Percentiles rank a stretch among this genome's conserved stretches.
These are phyloP conservation scores for Nicotiana tabacum DNA, from an alignment of 257 asterid genomes.

Conservation along the genomic window DNA sequence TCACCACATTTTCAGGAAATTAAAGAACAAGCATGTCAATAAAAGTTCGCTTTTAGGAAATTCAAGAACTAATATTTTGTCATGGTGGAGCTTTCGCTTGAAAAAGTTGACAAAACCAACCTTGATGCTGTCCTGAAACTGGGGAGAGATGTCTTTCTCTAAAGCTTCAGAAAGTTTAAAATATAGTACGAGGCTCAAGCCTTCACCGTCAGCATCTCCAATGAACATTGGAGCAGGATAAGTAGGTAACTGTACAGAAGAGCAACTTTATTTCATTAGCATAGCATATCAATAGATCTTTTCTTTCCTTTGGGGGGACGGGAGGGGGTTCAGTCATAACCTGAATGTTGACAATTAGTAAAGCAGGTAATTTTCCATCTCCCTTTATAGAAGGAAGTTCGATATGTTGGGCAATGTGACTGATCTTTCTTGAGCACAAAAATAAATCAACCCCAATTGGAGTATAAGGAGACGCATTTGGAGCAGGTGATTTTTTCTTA, in stretches of 20 bases:
- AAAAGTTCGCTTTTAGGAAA: background rate
- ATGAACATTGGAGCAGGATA: slow-evolving; percentile 81
- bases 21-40: too few species aligned
- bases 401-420: slow-evolving; percentile 88
- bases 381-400: slow-evolving; percentile 71
- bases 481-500: slow-evolving; percentile 85
- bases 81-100: background rate
- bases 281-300: background rate
- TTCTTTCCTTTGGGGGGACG: background rate
- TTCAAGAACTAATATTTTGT: background rate
- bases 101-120: slow-evolving; percentile 30
- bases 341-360: slow-evolving; percentile 92
- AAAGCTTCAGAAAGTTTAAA: slow-evolving; percentile 73
- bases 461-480: slow-evolving; percentile 59
- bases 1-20: background rate
- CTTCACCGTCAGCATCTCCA: slow-evolving; percentile 90
- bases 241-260: slow-evolving; percentile 62
- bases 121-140: slow-evolving; percentile 69
- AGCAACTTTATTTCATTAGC: background rate
- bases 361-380: slow-evolving; percentile 52
- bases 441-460: slow-evolving; percentile 94
- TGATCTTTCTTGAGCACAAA: slow-evolving; percentile 60
- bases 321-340: slow-evolving; percentile 15
- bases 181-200: slow-evolving; percentile 78
- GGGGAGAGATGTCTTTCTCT: slow-evolving; percentile 58